Evolutionary conservation across 1,284 basidiomycete genomes (phyloP), one percentile per base, ranked within the genome.

Genomic region (Vanrija sp.): DNA sequence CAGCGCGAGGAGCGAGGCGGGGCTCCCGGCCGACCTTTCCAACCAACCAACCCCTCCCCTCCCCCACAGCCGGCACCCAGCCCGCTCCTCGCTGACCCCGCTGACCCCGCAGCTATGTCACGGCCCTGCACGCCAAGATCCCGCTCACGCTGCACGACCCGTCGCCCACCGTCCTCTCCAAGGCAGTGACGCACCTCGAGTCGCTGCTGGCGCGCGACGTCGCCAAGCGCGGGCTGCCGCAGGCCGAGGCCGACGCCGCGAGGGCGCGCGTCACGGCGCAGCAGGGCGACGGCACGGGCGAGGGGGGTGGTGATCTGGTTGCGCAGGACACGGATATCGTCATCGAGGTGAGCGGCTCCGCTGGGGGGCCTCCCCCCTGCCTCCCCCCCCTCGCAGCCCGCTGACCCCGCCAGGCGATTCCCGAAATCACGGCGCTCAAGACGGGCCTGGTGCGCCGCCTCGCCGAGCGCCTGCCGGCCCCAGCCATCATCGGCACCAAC

Each of bases 181-280:
- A 58, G 16, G 65, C 65, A 1, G 53, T 67, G 41, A 63, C 61
- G 12, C 54, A 56, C 46, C 59, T 70, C 44, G 87, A 88, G 75
- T 85, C 84, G 65, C 83, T 96, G 4, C 80, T 98, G 19, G 83
- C 81, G n/a, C 92, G 92, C 75, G 92, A 97, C 63, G 86, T 94
- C 10, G 75, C 80, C 45, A 97, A 97, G 76, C 87, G 86, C 12
- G 84, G 86, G 47, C 78, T 97, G n/a, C 66, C 70, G 7, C 82
- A 83, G 20, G 77, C 80, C 16, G 81, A 84, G n/a, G 88, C 88
- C 0, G 84, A 86, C 38, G 87, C 85, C 45, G 87, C 89, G 0
- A 78, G 83, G 35, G 84, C 81, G 27, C 79, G 86, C 35, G 77
- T 94, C 16, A 79, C 69, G 10, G 77, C 83, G 4, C 80, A 88